These are phyloP conservation scores for Clathrospora elynae DNA, from an alignment of 2,329 filamentous ascomycete genomes.

Conservation along the genomic window DNA sequence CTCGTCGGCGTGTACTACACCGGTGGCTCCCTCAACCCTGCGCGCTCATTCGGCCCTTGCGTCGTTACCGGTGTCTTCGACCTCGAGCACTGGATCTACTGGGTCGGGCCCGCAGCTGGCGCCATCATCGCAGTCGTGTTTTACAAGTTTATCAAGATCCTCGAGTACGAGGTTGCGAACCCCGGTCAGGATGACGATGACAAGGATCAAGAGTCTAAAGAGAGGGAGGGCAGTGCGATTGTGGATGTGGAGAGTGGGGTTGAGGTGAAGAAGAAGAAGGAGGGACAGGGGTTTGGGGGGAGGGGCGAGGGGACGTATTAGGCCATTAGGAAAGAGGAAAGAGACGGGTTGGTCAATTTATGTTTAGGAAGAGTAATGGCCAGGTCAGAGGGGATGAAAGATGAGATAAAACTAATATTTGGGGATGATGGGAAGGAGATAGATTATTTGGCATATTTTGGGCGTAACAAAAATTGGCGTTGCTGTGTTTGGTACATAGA, in stretches of 20 bases:
- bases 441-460: too few species aligned
- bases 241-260: constrained; percentile 10
- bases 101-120: constrained; percentile 54
- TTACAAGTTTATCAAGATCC: constrained; percentile 55
- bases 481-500: too few species aligned
- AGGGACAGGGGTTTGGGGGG: constrained; percentile 9
- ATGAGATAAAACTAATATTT: not conserved
- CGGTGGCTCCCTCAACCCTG: constrained; percentile 54
- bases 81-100: constrained; percentile 57
- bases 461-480: too few species aligned
- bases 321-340: not conserved
- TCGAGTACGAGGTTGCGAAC: constrained; percentile 47
- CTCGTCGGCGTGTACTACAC: constrained; percentile 57
- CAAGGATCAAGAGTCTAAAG: constrained; percentile 28
- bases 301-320: constrained; percentile 8
- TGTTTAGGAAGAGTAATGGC: too few species aligned
- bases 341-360: not conserved
- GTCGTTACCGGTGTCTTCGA: constrained; percentile 50
- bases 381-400: not conserved
- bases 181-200: constrained; percentile 44
- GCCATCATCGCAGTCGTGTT: constrained; percentile 55
- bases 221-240: constrained; percentile 14
- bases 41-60: constrained; percentile 54
- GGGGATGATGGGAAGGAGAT: not conserved
- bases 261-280: not conserved